Base-by-base conservation (phyloP, 257 asterid species). In the Plantago elongata region DNA sequence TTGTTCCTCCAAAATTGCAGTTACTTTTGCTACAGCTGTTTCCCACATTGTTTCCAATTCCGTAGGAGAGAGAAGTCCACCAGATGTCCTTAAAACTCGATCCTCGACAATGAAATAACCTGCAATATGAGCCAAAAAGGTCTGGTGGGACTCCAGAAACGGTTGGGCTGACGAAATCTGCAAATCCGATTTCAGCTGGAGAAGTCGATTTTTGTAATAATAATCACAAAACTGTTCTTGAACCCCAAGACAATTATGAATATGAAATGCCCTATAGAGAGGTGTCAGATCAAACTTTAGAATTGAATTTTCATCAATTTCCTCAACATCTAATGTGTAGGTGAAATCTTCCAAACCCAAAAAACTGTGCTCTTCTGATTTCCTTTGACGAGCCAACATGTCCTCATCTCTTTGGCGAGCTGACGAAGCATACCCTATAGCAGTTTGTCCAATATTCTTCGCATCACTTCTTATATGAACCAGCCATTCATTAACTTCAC, bases 21-120 rank as follows among this genome's bases (percentile, higher is more conserved):
- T 78, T 56, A 87, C 86, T 79, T 79, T 83, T 12, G 77, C 72
- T 29, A 82, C 88, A 27, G 96, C 97, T 5, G 88, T 83, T 74
- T 90, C 97, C 97, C 96, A 90, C 96, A 90, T 82, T 59, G 82
- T 82, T 69, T 90, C 97, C 8, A 90, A 89, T 79, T 87, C 95
- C 44, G 81, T 82, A 4, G 94, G 74, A 6, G 73, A 71, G 17
- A 90, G 83, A 50, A 90, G 65, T 45, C 95, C 96, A 11, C 95
- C 90, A 17, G 91, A 87, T 57, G 96, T 90, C 82, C 97, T 81
- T 68, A 87, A 68, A 55, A 90, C 96, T 67, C 90, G 86, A 67
- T 90, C 97, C 62, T 90, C 97, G 12, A 90, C 95, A 0, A 90
- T 90, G 45, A 88, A 90, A 76, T 81, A 80, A 18, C 96, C 97